Conservation (phyloP, 345 rosid species). For the Brassica carinata region DNA sequence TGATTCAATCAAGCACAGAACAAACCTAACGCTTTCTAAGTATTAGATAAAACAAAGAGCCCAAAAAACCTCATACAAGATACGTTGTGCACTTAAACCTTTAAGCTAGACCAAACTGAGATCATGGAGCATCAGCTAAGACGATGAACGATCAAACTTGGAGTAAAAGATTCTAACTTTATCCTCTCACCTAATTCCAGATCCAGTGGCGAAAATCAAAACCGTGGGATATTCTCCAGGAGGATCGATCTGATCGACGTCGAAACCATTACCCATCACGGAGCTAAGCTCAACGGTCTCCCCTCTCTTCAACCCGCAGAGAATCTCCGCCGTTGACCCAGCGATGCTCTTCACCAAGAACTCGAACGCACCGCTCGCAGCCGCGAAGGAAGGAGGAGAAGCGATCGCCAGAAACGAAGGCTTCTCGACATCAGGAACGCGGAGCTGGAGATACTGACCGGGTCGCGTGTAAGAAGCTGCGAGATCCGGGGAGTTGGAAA, state of each 20-base stretch:
- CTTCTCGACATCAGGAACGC: conserved; percentile 63
- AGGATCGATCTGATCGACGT: conserved; percentile 66
- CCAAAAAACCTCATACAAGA: background rate
- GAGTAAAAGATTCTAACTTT: background rate
- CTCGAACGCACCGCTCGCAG: conserved; percentile 65
- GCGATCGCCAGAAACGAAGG: conserved; percentile 88
- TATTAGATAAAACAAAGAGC: conserved; percentile 1
- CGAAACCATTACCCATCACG: conserved; percentile 81
- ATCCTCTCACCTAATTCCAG: conserved; percentile 74
- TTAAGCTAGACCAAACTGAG: background rate
- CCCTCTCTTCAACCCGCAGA: conserved; percentile 75
- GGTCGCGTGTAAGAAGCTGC: conserved; percentile 61
- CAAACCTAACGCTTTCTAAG: background rate
- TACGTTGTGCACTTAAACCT: background rate
- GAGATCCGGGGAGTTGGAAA: conserved; percentile 75
- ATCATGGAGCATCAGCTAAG: conserved; percentile 7
- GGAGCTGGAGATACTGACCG: conserved; percentile 93
- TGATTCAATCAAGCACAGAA: conserved; percentile 1
- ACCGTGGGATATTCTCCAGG: conserved; percentile 63
- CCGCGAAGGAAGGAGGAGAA: conserved; percentile 70
- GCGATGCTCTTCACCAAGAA: conserved; percentile 84
- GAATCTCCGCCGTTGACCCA: conserved; percentile 87
- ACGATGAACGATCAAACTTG: conserved; percentile 1
- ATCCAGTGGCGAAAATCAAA: conserved; percentile 91
- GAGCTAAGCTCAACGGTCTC: conserved; percentile 82